Evolutionary conservation across 1,284 basidiomycete genomes (phyloP).

Genomic region (Agroathelia rolfsii): DNA sequence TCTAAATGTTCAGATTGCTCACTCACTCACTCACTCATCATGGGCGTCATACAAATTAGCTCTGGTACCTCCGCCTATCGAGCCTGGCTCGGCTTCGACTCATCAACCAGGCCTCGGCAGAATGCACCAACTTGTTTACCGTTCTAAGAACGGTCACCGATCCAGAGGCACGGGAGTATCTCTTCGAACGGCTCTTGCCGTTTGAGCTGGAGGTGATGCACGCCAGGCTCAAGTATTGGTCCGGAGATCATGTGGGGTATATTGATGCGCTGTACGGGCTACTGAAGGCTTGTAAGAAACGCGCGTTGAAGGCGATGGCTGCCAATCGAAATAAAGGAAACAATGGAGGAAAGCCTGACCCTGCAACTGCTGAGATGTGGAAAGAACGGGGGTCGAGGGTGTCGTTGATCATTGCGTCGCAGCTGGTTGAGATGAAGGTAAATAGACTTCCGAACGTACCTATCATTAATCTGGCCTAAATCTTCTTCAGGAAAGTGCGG

Average conservation of each 20-base stretch:
- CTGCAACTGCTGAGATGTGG: slow-evolving; percentile 58
- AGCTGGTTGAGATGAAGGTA: slow-evolving; percentile 69
- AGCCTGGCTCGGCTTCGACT: slow-evolving; percentile 69
- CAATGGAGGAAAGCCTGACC: slow-evolving; percentile 20
- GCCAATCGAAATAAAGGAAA: slow-evolving; percentile 9
- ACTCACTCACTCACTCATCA: too few relatives aligned
- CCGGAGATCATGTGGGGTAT: slow-evolving; percentile 65
- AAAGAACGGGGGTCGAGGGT: slow-evolving; percentile 63
- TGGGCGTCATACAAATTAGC: slow-evolving; percentile 30
- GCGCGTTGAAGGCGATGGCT: slow-evolving; percentile 31
- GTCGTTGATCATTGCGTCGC: slow-evolving; percentile 60
- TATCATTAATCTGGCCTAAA: not conserved
- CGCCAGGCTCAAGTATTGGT: slow-evolving; percentile 63
- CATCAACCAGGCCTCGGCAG: slow-evolving; percentile 71
- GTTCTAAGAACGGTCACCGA: slow-evolving; percentile 53
- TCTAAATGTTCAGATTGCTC: not conserved
- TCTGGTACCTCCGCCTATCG: slow-evolving; percentile 75
- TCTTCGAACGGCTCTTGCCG: slow-evolving; percentile 55
- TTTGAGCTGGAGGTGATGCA: slow-evolving; percentile 75
- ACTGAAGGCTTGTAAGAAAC: slow-evolving; percentile 66
- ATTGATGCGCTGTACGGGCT: slow-evolving; percentile 71
- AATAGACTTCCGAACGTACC: slow-evolving; percentile 8
- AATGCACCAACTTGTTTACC: slow-evolving; percentile 71
- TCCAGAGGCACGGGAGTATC: slow-evolving; percentile 33
- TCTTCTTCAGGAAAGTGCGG: slow-evolving; percentile 50